Evolutionary conservation across 2,329 filamentous ascomycete species (phyloP).

Genomic region (Pyricularia grisea): DNA sequence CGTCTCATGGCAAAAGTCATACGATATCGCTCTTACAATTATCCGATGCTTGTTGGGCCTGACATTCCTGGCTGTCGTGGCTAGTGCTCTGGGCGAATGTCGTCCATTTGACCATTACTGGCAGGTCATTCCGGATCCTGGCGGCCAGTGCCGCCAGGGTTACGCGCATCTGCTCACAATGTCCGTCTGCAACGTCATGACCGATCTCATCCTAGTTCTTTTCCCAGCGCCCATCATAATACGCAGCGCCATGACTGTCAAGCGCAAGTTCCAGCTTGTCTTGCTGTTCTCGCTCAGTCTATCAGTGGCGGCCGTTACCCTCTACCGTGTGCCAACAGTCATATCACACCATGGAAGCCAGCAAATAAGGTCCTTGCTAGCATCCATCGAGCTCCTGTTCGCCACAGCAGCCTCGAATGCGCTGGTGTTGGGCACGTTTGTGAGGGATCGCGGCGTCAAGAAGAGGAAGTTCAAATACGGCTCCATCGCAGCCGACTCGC

Average conservation of each 20-base stretch:
- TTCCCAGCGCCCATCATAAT: constrained; percentile 88
- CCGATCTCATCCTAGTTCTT: constrained; percentile 75
- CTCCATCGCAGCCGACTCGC: constrained; percentile 50
- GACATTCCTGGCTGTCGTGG: constrained; percentile 74
- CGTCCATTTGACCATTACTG: constrained; percentile 66
- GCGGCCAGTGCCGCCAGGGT: constrained; percentile 74
- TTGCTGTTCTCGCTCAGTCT: constrained; percentile 79
- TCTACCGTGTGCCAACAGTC: constrained; percentile 73
- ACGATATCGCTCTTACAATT: constrained; percentile 59
- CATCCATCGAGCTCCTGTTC: constrained; percentile 83
- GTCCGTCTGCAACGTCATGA: constrained; percentile 80
- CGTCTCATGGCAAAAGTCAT: constrained; percentile 70
- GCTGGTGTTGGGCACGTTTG: constrained; percentile 83
- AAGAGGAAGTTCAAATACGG: constrained; percentile 71
- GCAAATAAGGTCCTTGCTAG: constrained; percentile 79
- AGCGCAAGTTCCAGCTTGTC: constrained; percentile 71
- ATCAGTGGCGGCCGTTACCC: constrained; percentile 67
- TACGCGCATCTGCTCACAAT: constrained; percentile 83
- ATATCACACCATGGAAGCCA: constrained; percentile 64
- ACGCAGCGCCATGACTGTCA: constrained; percentile 63
- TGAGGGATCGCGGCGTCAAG: constrained; percentile 83
- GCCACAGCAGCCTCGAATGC: constrained; percentile 82
- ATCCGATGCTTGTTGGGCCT: constrained; percentile 66
- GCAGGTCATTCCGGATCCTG: constrained; percentile 80
- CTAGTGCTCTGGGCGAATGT: constrained; percentile 79